Evolutionary conservation across 2,329 filamentous ascomycete genomes (phyloP).

Genomic region (Sporothrix humicola): DNA sequence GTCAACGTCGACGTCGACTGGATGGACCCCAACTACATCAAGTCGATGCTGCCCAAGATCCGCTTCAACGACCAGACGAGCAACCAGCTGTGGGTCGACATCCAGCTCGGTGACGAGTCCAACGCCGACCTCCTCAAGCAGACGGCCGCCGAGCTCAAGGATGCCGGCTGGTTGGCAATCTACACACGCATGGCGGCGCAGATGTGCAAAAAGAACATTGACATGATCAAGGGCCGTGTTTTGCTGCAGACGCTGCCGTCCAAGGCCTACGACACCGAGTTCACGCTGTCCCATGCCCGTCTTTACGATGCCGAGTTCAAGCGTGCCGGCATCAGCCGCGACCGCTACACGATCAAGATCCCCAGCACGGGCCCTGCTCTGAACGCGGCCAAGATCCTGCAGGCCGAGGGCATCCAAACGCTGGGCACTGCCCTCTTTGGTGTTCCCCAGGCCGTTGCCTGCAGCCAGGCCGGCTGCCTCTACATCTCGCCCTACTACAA

Average conservation of each 20-base stretch:
- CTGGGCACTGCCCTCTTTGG: conserved; percentile 54
- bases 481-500: conserved; percentile 60
- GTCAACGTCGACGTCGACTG: conserved; percentile 59
- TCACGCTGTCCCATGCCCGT: conserved; percentile 53
- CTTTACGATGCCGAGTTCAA: conserved; percentile 55
- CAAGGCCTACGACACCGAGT: conserved; percentile 53
- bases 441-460: conserved; percentile 56
- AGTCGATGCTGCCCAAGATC: conserved; percentile 45
- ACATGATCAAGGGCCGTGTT: conserved; percentile 53
- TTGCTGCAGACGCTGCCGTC: conserved; percentile 56
- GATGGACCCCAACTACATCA: conserved; percentile 57
- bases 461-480: conserved; percentile 54
- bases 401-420: conserved; percentile 53
- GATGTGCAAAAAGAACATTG: conserved; percentile 55
- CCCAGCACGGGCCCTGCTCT: conserved; percentile 55
- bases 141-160: conserved; percentile 21
- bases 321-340: conserved; percentile 51
- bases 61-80: conserved; percentile 56
- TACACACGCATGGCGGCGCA: conserved; percentile 55
- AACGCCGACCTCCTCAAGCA: conserved; percentile 46
- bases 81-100: conserved; percentile 57
- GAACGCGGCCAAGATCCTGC: conserved; percentile 52
- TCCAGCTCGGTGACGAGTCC: conserved; percentile 51
- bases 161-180: conserved; percentile 50
- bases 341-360: conserved; percentile 59